Conservation (phyloP, 495 filamentous ascomycete species). For the Daldinia vernicosa region DNA sequence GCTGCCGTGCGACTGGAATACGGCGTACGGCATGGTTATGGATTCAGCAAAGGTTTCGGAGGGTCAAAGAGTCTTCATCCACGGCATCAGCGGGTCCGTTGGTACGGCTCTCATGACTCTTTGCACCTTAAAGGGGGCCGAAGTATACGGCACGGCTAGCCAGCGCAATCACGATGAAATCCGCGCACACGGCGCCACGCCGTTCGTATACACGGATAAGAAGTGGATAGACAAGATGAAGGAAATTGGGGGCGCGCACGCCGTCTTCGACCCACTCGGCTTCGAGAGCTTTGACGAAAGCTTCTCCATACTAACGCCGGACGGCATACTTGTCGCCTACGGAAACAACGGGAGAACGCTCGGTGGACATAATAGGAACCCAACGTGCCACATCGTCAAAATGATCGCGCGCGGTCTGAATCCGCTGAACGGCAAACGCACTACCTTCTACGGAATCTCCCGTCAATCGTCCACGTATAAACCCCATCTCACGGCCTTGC, state of each 20-base stretch:
- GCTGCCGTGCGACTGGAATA: constrained; percentile 52
- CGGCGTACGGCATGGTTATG: constrained; percentile 54
- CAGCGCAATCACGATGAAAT: constrained; percentile 51
- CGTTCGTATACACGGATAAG: constrained; percentile 56
- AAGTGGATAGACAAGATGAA: constrained; percentile 55
- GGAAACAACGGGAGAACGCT: constrained; percentile 43
- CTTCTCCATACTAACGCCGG: constrained; percentile 45
- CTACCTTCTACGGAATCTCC: constrained; percentile 51
- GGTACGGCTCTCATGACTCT: constrained; percentile 50
- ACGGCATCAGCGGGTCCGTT: constrained; percentile 56
- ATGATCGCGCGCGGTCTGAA: constrained; percentile 42
- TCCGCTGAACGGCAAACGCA: constrained; percentile 37
- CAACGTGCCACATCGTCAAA: constrained; percentile 34
- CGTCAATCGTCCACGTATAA: constrained; percentile 46
- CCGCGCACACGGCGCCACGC: constrained; percentile 38
- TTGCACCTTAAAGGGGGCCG: constrained; percentile 48
- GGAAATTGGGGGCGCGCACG: constrained; percentile 51
- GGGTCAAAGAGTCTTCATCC: constrained; percentile 56
- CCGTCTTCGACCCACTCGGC: constrained; percentile 56
- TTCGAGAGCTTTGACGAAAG: constrained; percentile 59
- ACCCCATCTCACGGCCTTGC: constrained; percentile 42
- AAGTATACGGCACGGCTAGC: constrained; percentile 55
- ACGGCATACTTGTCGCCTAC: constrained; percentile 42
- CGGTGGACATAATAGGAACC: constrained; percentile 24
- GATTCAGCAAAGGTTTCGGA: constrained; percentile 46